Base-by-base conservation (phyloP, 1,284 basidiomycete genomes). In the Sanghuangporus sanghuang region DNA sequence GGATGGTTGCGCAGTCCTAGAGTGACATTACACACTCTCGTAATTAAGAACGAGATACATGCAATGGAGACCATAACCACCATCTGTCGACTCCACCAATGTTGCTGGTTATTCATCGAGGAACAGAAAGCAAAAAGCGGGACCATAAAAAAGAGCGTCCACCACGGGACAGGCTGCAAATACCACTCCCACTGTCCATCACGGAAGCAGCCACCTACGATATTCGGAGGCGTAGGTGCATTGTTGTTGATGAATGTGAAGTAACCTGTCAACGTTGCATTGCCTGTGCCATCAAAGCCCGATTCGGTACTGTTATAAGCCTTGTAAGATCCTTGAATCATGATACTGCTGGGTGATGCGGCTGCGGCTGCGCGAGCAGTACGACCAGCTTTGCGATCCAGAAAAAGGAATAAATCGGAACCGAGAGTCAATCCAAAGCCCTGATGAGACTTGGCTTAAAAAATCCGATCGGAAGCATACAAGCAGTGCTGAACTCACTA, bases 361-460 rank as follows among this genome's bases (percentile, higher is more conserved):
- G 78, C 76, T 18, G 84, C 78, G 16, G 90, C 76, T 16, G 76
- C 73, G 23, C 82, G 74, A 14, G 90, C 79, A 35, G 80, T 77
- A 49, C 74, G 75, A 18, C 88, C 84, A 16, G 85, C 83, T 0
- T 73, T 69, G 1, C 77, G 82, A 71, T 95, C 92, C 64, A 95
- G 78, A 27, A 95, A 80, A 62, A 93, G 86, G 71, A 88, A 95
- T 23, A 95, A 77, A 71, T 95, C 93, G 3, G 89, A 93, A 42
- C 93, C 93, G 64, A 95, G 92, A 67, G 93, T 90, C 57, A 96
- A 81, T 60, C 92, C 92, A 73, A 95, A 95, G 1, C 93, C 93
- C 83, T 85, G 66, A 6, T 60, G 49, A 59, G 16, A 67, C 40
- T 46, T 7, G 35, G 21, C 44, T 35, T 27, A 49, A 46, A 69